phyloP scores from a whole-genome alignment of 768 basidiomycete genomes.

The Krasilnikovozyma curviuscula region DNA sequence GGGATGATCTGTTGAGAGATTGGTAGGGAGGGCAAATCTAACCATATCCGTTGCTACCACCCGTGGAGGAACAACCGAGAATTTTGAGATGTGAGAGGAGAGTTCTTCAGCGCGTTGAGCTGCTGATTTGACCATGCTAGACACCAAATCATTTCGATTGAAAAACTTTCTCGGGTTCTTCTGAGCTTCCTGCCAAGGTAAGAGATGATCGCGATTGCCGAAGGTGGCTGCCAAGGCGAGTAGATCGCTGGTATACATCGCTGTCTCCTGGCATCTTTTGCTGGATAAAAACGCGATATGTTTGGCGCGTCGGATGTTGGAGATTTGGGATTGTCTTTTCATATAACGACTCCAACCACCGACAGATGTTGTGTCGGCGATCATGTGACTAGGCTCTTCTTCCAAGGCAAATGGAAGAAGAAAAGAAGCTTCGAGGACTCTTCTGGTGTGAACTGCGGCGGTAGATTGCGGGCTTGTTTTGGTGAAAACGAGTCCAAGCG shows the following conservation, averaged over 20 bases:
- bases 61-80: slow-evolving; percentile 61
- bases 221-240: slow-evolving; percentile 21
- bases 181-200: slow-evolving; percentile 33
- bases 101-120: slow-evolving; percentile 39
- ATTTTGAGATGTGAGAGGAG: slow-evolving; percentile 39
- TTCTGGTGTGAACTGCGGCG: slow-evolving; percentile 14
- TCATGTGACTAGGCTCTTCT: no score
- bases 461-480: slow-evolving; percentile 35
- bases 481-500: slow-evolving; percentile 47
- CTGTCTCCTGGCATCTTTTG: slow-evolving; percentile 39
- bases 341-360: slow-evolving; percentile 46
- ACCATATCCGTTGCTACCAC: slow-evolving; percentile 61
- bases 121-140: slow-evolving; percentile 45
- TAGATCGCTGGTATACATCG: slow-evolving; percentile 27
- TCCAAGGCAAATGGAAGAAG: slow-evolving; percentile 14
- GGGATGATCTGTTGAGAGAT: slow-evolving; percentile 18
- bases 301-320: no score
- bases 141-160: slow-evolving; percentile 30
- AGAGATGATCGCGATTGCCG: slow-evolving; percentile 23
- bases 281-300: slow-evolving; percentile 56
- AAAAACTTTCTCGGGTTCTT: slow-evolving; percentile 15
- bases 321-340: no score
- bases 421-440: slow-evolving; percentile 19
- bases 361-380: slow-evolving; percentile 50
- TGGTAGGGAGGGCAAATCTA: slow-evolving; percentile 38